A percentile compares a stretch with the other conserved stretches of the same genome.
phyloP scores from a whole-genome alignment of 2,329 filamentous ascomycete genomes.

The Talaromyces amestolkiae region DNA sequence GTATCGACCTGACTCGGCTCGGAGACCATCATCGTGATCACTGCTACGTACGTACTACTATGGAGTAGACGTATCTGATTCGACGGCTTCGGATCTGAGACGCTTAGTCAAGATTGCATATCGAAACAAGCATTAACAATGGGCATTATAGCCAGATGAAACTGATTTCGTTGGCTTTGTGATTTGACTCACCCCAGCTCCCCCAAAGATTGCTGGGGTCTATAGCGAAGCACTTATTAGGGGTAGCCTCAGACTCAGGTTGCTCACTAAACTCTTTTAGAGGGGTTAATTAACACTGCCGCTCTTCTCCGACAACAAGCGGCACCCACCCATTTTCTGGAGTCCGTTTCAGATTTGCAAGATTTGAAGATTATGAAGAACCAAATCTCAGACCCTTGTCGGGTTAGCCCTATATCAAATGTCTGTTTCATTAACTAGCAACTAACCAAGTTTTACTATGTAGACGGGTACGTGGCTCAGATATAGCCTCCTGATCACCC shows the following conservation, averaged over 20 bases:
- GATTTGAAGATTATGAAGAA: not conserved
- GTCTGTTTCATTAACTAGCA: not conserved
- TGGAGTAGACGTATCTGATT: not conserved
- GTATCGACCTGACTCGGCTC: not conserved
- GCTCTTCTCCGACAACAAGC: not conserved
- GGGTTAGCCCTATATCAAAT: not conserved
- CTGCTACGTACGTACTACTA: not conserved
- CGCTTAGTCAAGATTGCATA: not conserved
- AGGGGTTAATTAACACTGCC: not conserved
- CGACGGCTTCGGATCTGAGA: not conserved
- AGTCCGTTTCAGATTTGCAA: conserved; percentile 2
- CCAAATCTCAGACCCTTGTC: not conserved
- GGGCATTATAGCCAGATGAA: not conserved
- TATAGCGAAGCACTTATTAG: not conserved
- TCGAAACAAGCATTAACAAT: not conserved
- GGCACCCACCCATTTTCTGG: not conserved
- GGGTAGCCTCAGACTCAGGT: not conserved
- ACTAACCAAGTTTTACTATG: not conserved
- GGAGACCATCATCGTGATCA: not conserved
- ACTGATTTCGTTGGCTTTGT: not conserved
- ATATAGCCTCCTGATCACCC: not conserved
- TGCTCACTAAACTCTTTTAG: not conserved
- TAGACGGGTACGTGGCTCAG: not conserved
- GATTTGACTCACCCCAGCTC: not conserved
- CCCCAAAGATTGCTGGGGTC: not conserved